These are phyloP conservation scores for Striga asiatica DNA, from an alignment of 257 asterid species.

Conservation along the genomic window DNA sequence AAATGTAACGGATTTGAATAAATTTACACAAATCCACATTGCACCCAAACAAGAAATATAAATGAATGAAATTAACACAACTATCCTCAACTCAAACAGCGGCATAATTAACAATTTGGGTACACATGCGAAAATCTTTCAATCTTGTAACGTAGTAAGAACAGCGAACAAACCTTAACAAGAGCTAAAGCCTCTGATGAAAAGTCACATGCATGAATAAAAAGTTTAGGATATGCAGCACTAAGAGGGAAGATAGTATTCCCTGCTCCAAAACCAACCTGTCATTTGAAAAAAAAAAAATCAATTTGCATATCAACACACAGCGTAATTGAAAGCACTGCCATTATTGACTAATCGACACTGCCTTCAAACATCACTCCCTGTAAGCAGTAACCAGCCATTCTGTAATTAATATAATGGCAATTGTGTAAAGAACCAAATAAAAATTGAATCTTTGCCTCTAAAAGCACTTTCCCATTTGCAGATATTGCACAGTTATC, in stretches of 20 bases:
- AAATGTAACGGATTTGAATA: too few relatives aligned
- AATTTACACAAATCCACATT: too few relatives aligned
- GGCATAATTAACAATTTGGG: too few relatives aligned
- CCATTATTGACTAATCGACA: too few relatives aligned
- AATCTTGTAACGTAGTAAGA: neutral
- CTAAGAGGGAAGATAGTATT: slow-evolving; percentile 64
- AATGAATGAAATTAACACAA: too few relatives aligned
- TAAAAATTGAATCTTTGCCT: slow-evolving; percentile 35
- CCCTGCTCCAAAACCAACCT: slow-evolving; percentile 89
- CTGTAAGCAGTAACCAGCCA: neutral
- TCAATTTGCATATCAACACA: too few relatives aligned
- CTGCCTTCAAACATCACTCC: neutral
- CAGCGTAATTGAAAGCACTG: too few relatives aligned
- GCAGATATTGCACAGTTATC: slow-evolving; percentile 21
- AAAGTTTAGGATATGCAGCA: slow-evolving; percentile 50
- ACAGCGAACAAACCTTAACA: slow-evolving; percentile 44
- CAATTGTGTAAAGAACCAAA: neutral
- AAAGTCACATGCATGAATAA: slow-evolving; percentile 76
- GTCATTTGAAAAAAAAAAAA: slow-evolving; percentile 12
- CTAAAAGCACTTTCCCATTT: slow-evolving; percentile 49
- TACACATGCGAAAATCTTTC: too few relatives aligned
- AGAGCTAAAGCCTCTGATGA: slow-evolving; percentile 52
- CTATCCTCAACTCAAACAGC: too few relatives aligned
- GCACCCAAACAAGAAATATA: too few relatives aligned
- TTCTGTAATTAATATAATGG: neutral